These are phyloP conservation scores for Aspergillus clavatus DNA, from an alignment of 2,329 filamentous ascomycete species.

Conservation along the genomic window DNA sequence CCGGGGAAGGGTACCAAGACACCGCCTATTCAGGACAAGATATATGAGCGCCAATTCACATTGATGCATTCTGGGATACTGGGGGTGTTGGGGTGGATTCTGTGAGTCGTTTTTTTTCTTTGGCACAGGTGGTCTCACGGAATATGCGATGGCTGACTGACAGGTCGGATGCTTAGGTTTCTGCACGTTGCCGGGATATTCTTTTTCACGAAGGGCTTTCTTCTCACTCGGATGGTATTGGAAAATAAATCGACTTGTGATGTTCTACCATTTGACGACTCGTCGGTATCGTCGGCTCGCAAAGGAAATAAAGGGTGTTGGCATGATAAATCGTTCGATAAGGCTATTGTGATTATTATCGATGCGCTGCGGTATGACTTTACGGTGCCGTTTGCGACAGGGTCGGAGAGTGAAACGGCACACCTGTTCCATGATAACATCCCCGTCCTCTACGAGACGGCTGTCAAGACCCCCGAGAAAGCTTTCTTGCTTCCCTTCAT, in stretches of 20 bases:
- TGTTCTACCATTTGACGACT: constrained; percentile 59
- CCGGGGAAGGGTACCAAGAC: constrained; percentile 21
- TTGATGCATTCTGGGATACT: constrained; percentile 34
- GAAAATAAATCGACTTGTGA: constrained; percentile 69
- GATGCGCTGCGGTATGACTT: constrained; percentile 97
- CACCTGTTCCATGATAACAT: constrained; percentile 82
- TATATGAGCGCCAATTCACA: constrained; percentile 37
- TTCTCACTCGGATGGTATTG: constrained; percentile 78
- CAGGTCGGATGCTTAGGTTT: constrained; percentile 38
- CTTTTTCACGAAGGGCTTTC: constrained; percentile 91
- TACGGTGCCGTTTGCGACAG: constrained; percentile 67
- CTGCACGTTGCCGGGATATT: constrained; percentile 78
- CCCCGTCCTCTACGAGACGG: constrained; percentile 79
- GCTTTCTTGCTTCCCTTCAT: constrained; percentile 93
- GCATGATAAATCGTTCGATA: constrained; percentile 91
- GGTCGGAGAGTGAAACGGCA: constrained; percentile 40
- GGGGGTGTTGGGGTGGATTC: constrained; percentile 37
- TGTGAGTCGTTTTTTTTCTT: constrained; percentile 27
- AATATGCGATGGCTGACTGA: not conserved
- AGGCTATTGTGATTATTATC: constrained; percentile 83
- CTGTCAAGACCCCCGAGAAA: constrained; percentile 67
- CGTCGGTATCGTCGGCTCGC: constrained; percentile 11
- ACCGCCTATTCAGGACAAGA: constrained; percentile 26
- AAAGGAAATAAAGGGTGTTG: constrained; percentile 69
- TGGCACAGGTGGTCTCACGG: not conserved